Conservation (phyloP, 495 filamentous ascomycete genomes). For the Xylaria venustula region DNA sequence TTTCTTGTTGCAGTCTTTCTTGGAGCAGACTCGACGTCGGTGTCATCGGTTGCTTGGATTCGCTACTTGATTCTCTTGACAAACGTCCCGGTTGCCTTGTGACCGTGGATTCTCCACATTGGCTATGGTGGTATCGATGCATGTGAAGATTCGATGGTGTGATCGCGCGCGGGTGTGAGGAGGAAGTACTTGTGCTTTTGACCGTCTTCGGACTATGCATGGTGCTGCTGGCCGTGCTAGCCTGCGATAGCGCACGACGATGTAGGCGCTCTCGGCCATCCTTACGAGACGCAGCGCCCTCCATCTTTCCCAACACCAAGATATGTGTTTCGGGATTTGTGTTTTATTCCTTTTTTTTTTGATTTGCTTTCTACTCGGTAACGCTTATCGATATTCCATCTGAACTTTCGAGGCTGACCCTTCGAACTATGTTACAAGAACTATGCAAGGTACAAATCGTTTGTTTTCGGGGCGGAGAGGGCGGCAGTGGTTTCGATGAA, state of each 20-base stretch:
- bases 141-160: constrained; percentile 19
- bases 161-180: constrained; percentile 26
- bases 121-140: constrained; percentile 33
- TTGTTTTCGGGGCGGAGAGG: not conserved
- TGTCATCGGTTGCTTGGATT: constrained; percentile 24
- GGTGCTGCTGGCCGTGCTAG: constrained; percentile 38
- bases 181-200: constrained; percentile 35
- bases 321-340: too few relatives aligned
- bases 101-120: constrained; percentile 13
- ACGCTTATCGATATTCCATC: constrained; percentile 9
- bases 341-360: too few relatives aligned
- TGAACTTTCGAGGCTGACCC: not conserved
- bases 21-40: constrained; percentile 47
- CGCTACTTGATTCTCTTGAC: constrained; percentile 32
- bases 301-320: constrained; percentile 10
- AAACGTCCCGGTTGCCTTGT: constrained; percentile 30
- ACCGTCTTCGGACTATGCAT: constrained; percentile 39
- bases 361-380: not conserved
- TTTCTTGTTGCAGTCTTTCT: constrained; percentile 49
- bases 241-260: constrained; percentile 38
- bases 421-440: not conserved
- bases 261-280: constrained; percentile 30
- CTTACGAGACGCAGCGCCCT: constrained; percentile 15
- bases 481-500: not conserved
- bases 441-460: not conserved